Conservation (phyloP, 495 filamentous ascomycete species). For the Venustampulla echinocandica region DNA sequence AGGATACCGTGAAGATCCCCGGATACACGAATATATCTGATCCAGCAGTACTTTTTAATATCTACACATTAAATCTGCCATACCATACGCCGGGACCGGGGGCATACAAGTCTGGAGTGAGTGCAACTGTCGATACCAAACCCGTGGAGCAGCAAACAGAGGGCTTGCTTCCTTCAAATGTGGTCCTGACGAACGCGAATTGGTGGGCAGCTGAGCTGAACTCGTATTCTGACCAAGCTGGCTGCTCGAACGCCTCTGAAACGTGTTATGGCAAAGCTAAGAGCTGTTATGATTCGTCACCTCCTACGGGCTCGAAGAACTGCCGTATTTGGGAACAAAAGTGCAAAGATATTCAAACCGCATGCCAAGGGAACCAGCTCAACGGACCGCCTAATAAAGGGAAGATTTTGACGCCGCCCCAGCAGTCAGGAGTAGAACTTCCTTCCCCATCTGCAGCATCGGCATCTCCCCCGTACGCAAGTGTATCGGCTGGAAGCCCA, state of each 20-base stretch:
- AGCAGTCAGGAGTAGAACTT: background rate
- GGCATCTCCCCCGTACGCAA: background rate
- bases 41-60: slow-evolving; percentile 51
- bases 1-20: slow-evolving; percentile 50
- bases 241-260: slow-evolving; percentile 48
- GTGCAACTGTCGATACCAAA: background rate
- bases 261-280: slow-evolving; percentile 51
- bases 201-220: slow-evolving; percentile 59
- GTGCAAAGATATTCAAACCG: slow-evolving; percentile 43
- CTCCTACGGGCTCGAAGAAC: slow-evolving; percentile 45
- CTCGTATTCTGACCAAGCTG: slow-evolving; percentile 38
- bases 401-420: slow-evolving; percentile 32
- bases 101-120: slow-evolving; percentile 29
- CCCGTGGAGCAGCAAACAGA: slow-evolving; percentile 20
- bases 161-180: slow-evolving; percentile 39
- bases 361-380: slow-evolving; percentile 39
- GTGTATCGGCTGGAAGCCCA: background rate
- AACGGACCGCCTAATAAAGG: slow-evolving; percentile 52
- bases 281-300: slow-evolving; percentile 47
- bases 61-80: slow-evolving; percentile 38
- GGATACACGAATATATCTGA: slow-evolving; percentile 47
- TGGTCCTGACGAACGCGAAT: slow-evolving; percentile 57
- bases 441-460: background rate
- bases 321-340: slow-evolving; percentile 53
- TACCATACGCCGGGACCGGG: slow-evolving; percentile 55